Percentiles rank a stretch among this genome's conserved stretches.
Conservation (phyloP, 345 rosid genomes). For the Arabis alpina region DNA sequence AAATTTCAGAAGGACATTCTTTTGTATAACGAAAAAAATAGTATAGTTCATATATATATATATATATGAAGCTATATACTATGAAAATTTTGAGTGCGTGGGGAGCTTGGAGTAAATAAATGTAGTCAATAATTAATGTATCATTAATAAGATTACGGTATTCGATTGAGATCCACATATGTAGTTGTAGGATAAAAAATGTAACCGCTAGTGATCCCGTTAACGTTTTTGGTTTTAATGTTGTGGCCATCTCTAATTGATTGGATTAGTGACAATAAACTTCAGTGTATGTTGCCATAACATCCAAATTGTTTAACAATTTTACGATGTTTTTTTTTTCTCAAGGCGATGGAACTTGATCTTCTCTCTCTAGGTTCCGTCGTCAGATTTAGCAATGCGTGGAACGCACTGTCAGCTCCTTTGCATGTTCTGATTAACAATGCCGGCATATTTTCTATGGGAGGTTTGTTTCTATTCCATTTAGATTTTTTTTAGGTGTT, state of each 20-base stretch:
- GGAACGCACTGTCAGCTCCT: constrained; percentile 71
- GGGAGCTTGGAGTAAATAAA: background rate
- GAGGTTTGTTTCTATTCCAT: constrained; percentile 54
- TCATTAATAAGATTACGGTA: background rate
- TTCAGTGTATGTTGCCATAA: background rate
- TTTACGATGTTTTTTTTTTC: background rate
- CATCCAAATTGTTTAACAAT: background rate
- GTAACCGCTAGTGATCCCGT: constrained; percentile 7
- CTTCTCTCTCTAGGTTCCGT: constrained; percentile 90
- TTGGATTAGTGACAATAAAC: background rate
- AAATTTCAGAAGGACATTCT: no score
- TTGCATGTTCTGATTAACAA: constrained; percentile 85
- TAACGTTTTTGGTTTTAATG: background rate
- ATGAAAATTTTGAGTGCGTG: background rate
- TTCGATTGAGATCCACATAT: background rate
- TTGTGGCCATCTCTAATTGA: background rate
- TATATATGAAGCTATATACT: no score
- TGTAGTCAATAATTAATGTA: background rate
- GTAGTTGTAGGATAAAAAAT: background rate
- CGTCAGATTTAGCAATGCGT: constrained; percentile 65
- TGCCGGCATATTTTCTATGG: constrained; percentile 87
- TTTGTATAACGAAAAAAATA: no score
- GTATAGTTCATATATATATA: background rate
- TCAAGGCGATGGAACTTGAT: constrained; percentile 88
- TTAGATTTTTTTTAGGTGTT: background rate